Conservation (phyloP, 192 early-diverging fungal species). For the Rhizophagus clarus region DNA sequence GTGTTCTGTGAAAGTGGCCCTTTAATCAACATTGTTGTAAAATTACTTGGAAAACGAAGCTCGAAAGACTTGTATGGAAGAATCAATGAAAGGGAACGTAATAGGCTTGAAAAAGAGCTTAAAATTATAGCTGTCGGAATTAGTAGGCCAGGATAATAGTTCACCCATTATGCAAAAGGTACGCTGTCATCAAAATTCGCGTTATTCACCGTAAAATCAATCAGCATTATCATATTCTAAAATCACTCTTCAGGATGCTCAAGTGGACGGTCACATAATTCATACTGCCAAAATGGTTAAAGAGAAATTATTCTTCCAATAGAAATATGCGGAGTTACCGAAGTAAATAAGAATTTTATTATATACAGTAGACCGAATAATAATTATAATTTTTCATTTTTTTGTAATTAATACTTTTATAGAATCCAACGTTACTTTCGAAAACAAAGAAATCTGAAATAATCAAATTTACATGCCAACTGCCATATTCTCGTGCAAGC, state of each 20-base stretch:
- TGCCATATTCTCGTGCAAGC: slow-evolving; percentile 75
- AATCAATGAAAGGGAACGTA: slow-evolving; percentile 43
- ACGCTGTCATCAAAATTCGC: slow-evolving; percentile 51
- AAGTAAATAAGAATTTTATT: no score
- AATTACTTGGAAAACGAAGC: slow-evolving; percentile 60
- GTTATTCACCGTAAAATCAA: slow-evolving; percentile 57
- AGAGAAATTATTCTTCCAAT: slow-evolving; percentile 76
- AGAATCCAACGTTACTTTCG: slow-evolving; percentile 44
- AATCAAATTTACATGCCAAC: slow-evolving; percentile 71
- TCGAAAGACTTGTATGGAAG: slow-evolving; percentile 51
- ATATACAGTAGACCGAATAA: no score
- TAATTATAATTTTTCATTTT: no score
- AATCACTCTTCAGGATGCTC: slow-evolving; percentile 66
- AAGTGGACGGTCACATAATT: slow-evolving; percentile 56
- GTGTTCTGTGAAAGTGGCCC: slow-evolving; percentile 68
- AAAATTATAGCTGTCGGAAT: no score
- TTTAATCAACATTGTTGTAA: slow-evolving; percentile 70
- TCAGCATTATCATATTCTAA: slow-evolving; percentile 70
- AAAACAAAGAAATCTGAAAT: slow-evolving; percentile 86
- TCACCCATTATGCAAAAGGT: no score
- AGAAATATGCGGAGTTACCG: slow-evolving; percentile 83
- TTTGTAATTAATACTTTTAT: slow-evolving; percentile 36
- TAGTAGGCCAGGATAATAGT: no score
- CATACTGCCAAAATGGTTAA: slow-evolving; percentile 79
- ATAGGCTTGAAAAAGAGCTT: slow-evolving; percentile 52